Evolutionary conservation across 768 basidiomycete species (phyloP).

Genomic region (Melanogaster broomeanus): DNA sequence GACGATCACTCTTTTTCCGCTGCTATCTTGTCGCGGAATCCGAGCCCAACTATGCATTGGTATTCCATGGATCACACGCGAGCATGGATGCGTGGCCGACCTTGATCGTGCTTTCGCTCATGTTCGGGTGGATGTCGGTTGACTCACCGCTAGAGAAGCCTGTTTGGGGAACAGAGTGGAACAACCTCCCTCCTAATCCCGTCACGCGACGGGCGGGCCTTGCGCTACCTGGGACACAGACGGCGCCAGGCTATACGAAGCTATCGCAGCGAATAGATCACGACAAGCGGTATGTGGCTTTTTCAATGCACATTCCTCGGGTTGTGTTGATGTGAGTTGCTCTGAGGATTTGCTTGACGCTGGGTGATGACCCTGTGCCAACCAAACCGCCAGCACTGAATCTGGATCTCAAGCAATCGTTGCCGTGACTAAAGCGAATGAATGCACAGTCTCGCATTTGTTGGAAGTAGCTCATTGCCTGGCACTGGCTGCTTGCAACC

Average conservation of each 20-base stretch:
- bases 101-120: conserved; percentile 8
- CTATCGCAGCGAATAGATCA: neutral
- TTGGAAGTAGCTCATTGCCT: conserved; percentile 17
- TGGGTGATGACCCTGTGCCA: neutral
- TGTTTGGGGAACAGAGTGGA: conserved; percentile 12
- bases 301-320: neutral
- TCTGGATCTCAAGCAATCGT: conserved; percentile 5
- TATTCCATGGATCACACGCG: conserved; percentile 15
- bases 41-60: conserved; percentile 2
- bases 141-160: neutral
- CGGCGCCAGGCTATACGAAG: conserved; percentile 3
- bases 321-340: neutral
- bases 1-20: conserved; percentile 2
- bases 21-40: conserved; percentile 12
- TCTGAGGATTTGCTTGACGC: neutral
- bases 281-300: neutral
- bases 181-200: conserved; percentile 14
- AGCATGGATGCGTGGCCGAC: conserved; percentile 18
- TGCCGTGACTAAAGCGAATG: conserved; percentile 1
- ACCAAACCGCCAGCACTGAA: neutral
- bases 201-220: conserved; percentile 17
- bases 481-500: conserved; percentile 10
- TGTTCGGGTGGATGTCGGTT: conserved; percentile 15
- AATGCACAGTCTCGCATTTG: conserved; percentile 2
- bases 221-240: conserved; percentile 7